These are phyloP conservation scores for Nannizziopsis arthrosporioides DNA, from an alignment of 2,329 filamentous ascomycete species.

Conservation along the genomic window DNA sequence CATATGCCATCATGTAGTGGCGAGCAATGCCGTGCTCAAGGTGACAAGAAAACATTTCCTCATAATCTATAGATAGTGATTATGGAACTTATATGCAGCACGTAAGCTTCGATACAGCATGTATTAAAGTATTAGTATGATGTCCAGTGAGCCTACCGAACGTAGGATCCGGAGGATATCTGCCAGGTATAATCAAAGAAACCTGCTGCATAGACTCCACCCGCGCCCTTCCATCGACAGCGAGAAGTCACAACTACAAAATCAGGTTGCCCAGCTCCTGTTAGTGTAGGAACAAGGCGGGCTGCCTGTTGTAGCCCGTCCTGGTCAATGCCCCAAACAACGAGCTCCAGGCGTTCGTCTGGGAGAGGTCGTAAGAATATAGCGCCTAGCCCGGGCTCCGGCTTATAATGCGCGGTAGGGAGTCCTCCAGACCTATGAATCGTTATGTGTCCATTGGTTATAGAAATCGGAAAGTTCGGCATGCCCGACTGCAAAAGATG, in stretches of 20 bases:
- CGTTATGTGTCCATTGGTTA: conserved; percentile 14
- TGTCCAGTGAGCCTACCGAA: conserved; percentile 17
- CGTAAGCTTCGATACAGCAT: no score
- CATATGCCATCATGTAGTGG: no score
- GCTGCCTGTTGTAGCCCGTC: conserved; percentile 40
- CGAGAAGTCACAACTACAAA: conserved; percentile 41
- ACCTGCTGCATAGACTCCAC: conserved; percentile 43
- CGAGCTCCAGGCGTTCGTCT: conserved; percentile 41
- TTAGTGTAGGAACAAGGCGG: conserved; percentile 44
- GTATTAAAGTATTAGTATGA: no score
- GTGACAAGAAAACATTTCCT: no score
- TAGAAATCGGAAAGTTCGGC: conserved; percentile 21
- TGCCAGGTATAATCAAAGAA: conserved; percentile 47
- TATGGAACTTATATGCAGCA: no score
- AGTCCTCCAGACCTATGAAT: conserved; percentile 8
- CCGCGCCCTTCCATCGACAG: conserved; percentile 42
- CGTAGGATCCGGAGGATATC: conserved; percentile 38
- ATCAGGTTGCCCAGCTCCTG: conserved; percentile 47
- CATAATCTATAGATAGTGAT: no score
- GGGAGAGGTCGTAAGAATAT: conserved; percentile 42
- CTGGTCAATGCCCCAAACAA: conserved; percentile 45
- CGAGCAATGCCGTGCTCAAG: no score
- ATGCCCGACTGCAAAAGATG: conserved; percentile 16
- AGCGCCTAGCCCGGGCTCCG: conserved; percentile 35
- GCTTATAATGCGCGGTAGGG: conserved; percentile 20